Evolutionary conservation across 2,329 filamentous ascomycete species (phyloP).

Genomic region (Xylogone sp.): DNA sequence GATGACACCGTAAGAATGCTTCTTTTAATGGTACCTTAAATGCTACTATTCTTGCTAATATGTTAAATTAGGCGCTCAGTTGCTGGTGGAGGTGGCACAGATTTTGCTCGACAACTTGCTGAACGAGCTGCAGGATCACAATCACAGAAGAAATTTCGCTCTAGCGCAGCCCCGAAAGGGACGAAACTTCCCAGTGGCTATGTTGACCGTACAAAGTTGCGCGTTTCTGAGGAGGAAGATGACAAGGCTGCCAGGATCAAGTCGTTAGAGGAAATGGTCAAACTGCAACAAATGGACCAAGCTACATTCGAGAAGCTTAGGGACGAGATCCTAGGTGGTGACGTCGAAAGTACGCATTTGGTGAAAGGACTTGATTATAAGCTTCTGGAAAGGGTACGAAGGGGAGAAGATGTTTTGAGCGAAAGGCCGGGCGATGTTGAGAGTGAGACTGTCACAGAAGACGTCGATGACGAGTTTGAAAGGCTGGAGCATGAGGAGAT

Average conservation of each 20-base stretch:
- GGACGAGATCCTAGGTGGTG: slow-evolving; percentile 76
- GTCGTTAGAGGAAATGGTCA: slow-evolving; percentile 76
- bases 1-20: slow-evolving; percentile 77
- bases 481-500: slow-evolving; percentile 52
- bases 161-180: slow-evolving; percentile 74
- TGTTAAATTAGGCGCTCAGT: slow-evolving; percentile 14
- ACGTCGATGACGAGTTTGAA: slow-evolving; percentile 66
- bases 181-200: slow-evolving; percentile 78
- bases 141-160: slow-evolving; percentile 71
- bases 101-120: slow-evolving; percentile 82
- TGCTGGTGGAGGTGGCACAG: slow-evolving; percentile 40
- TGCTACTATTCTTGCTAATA: neutral
- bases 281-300: slow-evolving; percentile 78
- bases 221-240: slow-evolving; percentile 50
- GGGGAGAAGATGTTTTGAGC: slow-evolving; percentile 39
- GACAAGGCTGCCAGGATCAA: slow-evolving; percentile 65
- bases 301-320: slow-evolving; percentile 72
- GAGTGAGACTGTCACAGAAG: slow-evolving; percentile 21
- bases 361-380: slow-evolving; percentile 91
- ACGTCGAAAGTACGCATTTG: slow-evolving; percentile 75
- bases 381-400: slow-evolving; percentile 64
- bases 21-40: neutral
- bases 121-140: slow-evolving; percentile 55
- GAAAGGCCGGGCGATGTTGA: slow-evolving; percentile 27
- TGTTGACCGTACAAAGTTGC: slow-evolving; percentile 70